A percentile compares a stretch with the other conserved stretches of the same genome.
Evolutionary conservation across 116 monocot genomes (phyloP).

Genomic region (Posidonia oceanica): DNA sequence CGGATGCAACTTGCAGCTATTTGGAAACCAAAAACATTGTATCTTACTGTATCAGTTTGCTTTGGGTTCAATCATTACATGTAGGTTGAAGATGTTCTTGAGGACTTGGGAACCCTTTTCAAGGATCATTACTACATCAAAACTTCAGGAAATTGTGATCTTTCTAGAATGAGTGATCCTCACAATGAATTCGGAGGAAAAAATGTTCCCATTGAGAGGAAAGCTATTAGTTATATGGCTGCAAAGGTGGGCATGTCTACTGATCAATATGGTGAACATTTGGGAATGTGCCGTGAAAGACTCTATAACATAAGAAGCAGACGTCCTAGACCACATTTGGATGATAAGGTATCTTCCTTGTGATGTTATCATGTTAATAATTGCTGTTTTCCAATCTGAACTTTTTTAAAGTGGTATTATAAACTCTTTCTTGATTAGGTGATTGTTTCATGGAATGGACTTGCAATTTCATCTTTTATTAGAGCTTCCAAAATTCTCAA

Average conservation of each 20-base stretch:
- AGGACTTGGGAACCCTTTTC: slow-evolving; percentile 49
- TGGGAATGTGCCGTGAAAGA: slow-evolving; percentile 43
- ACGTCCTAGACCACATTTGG: slow-evolving; percentile 80
- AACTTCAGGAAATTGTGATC: slow-evolving; percentile 84
- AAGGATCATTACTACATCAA: slow-evolving; percentile 92
- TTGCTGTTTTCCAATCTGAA: neutral
- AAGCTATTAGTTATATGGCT: slow-evolving; percentile 41
- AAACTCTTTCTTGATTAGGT: slow-evolving; percentile 31
- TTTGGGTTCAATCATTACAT: neutral
- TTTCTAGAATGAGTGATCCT: slow-evolving; percentile 88
- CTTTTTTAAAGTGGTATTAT: neutral
- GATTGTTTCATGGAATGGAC: slow-evolving; percentile 98
- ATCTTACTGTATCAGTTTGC: neutral
- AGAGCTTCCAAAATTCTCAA: slow-evolving; percentile 82
- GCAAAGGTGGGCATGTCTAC: slow-evolving; percentile 46
- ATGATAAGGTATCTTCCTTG: slow-evolving; percentile 65
- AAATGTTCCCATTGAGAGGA: slow-evolving; percentile 74
- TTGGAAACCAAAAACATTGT: too few relatives aligned
- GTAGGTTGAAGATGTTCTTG: slow-evolving; percentile 69
- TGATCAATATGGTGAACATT: slow-evolving; percentile 56
- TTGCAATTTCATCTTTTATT: slow-evolving; percentile 74
- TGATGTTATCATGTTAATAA: neutral
- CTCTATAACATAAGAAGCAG: slow-evolving; percentile 46
- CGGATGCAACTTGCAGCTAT: too few relatives aligned
- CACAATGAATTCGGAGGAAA: slow-evolving; percentile 74